Base-by-base conservation (phyloP, 805 yeast species). In the Ogataea ramenticola region DNA sequence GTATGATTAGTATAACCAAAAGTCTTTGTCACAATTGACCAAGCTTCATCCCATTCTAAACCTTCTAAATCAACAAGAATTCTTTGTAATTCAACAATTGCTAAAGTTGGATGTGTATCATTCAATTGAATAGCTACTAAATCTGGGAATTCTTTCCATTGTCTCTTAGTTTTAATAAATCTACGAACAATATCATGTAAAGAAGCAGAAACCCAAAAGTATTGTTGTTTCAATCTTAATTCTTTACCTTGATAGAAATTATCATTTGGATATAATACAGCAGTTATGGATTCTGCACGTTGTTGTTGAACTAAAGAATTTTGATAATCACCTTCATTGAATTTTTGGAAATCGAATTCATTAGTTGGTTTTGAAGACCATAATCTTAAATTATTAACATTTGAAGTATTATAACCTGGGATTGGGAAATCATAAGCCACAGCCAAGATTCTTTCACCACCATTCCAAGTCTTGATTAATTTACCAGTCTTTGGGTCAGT, bases 151-250 rank as follows among this genome's bases (percentile, higher is more conserved):
- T 84, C 88, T 31, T 72, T 57, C 95, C 96, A 89, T 39, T 88
- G 76, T 55, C 79, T 73, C 54, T 75, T 75, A 43, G 80, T 64
- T 68, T 90, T 90, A 65, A 88, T 82, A 68, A 85, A 89, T 58
- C 97, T 77, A 61, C 97, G 82, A 36, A 89, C 79, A 53, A 89
- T 89, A 63, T 89, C 97, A 56, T 85, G 88, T 53, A 90, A 74
- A 15, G 96, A 86, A 30, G 97, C 96, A 42, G 95, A 82, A 43
- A 90, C 96, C 97, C 97, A 89, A 68, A 89, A 90, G 66, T 88
- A 90, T 66, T 89, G 97, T 70, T 89, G 97, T 66, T 90, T 90
- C 64, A 89, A 77, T 61, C 97, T 79, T 59, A 89, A 74, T 62
- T 87, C 96, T 66, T 90, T 89, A 56, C 97, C 97, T 51, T 79